Conservation (phyloP, 306 rosid species). For the Canavalia gladiata region DNA sequence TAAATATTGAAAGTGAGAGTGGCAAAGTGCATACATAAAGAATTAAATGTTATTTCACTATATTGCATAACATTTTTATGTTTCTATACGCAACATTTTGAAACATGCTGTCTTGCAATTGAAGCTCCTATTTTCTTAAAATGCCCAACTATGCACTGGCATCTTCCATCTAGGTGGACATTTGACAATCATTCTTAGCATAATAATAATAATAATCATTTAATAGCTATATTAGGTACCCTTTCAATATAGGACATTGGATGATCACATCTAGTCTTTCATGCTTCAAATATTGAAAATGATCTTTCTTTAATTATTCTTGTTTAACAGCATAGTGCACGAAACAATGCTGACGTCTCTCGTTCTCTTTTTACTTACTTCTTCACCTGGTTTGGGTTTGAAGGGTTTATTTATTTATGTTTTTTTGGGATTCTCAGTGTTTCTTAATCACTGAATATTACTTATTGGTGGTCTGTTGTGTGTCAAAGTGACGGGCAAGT, state of each 20-base stretch:
- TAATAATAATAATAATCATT: neutral
- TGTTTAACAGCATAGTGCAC: neutral
- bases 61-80: too few species aligned
- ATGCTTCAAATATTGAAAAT: neutral
- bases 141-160: neutral
- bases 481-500: too few species aligned
- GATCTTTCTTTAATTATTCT: slow-evolving; percentile 7
- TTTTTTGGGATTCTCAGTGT: neutral
- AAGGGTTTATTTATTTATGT: neutral
- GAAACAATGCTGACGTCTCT: neutral
- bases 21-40: too few species aligned
- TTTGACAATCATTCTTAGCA: neutral
- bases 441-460: neutral
- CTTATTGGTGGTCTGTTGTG: neutral
- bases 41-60: too few species aligned
- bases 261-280: neutral
- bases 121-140: neutral
- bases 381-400: neutral
- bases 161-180: neutral
- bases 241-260: neutral
- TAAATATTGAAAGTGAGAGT: too few species aligned
- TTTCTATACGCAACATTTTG: neutral
- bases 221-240: neutral
- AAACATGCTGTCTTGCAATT: neutral
- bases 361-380: neutral